These are phyloP conservation scores for Magnolia sinica DNA, from an alignment of 164 flowering plant species.

Conservation along the genomic window DNA sequence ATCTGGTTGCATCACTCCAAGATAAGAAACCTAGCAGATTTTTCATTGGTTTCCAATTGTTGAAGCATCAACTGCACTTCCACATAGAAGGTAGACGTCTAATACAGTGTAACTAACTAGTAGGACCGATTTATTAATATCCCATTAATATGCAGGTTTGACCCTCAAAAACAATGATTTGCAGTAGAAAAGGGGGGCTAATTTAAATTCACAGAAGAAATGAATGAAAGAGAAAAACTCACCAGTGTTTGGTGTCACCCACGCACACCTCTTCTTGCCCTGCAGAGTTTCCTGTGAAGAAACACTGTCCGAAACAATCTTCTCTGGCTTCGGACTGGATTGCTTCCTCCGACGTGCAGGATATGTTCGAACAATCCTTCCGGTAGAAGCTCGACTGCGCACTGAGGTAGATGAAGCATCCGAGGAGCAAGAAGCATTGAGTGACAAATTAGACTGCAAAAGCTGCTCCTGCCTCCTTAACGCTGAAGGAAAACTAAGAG, in stretches of 20 bases:
- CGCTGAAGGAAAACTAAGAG: constrained; percentile 23
- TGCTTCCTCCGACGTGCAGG: constrained; percentile 35
- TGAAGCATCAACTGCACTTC: too few species aligned
- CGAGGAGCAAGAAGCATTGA: constrained; percentile 64
- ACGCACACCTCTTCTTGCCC: constrained; percentile 62
- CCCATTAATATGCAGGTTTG: too few species aligned
- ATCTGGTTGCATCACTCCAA: too few species aligned
- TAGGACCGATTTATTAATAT: too few species aligned
- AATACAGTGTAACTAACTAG: too few species aligned
- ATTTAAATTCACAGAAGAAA: neutral
- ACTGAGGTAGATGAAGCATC: constrained; percentile 68
- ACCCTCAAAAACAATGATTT: too few species aligned
- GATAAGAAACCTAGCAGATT: too few species aligned
- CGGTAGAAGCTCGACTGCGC: constrained; percentile 54
- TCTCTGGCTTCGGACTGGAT: constrained; percentile 26
- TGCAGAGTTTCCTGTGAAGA: constrained; percentile 22
- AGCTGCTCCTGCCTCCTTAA: constrained; percentile 36
- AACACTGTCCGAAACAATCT: constrained; percentile 18
- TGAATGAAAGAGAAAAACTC: constrained; percentile 10
- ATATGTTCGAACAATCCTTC: constrained; percentile 35
- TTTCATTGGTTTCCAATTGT: too few species aligned
- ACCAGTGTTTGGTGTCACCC: constrained; percentile 83
- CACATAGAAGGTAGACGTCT: too few species aligned
- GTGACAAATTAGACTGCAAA: constrained; percentile 41
- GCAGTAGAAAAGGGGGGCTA: neutral